Base-by-base conservation (phyloP, 306 rosid species). In the Gillenia trifoliata region DNA sequence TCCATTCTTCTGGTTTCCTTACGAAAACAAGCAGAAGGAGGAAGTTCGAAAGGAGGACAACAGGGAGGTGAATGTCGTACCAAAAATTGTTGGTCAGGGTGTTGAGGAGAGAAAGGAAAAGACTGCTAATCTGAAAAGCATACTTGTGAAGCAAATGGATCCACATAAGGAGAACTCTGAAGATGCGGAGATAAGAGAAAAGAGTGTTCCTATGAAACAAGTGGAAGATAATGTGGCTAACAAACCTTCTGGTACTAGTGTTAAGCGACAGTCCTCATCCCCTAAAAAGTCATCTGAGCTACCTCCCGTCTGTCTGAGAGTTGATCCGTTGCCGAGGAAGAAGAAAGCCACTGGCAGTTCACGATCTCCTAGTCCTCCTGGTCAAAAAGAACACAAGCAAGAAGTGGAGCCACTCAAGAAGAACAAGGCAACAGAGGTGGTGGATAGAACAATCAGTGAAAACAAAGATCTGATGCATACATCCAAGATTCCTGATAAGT, bases 301-400 rank as follows among this genome's bases (percentile, higher is more conserved):
- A 29, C 89, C 94, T 74, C 98, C 98, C 11, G 90, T 89, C 71
- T 91, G 98, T 81, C 77, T 91, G 50, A 86, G 98, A 87, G 89
- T 93, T 25, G 96, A 88, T 79, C 94, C 91, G 50, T 75, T 87
- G 34, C 90, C 91, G 64, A 88, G 64, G 82, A 89, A 79, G 83
- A 89, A 76, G 64, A 78, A 56, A 52, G 74, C 78, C n/a, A 81
- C 70, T 4, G 79, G 88, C 11, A 81, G 78, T 17, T 86, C 90
- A 5, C 81, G 84, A 61, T 89, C 90, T 2, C 86, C 81, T 2
- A 86, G 93, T 71, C 89, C 92, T 60, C 83, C 90, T 59, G 66
- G 78, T 11, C 70, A 79, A 13, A 82, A 84, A 64, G 72, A 26
- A n/a, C 56, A 4, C 26, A 43, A 83, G 15, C 66, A 64, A 16